Percentiles rank a stretch among this genome's conserved stretches.
Conservation (phyloP, 1,284 basidiomycete species). For the Vanrija sp. region DNA sequence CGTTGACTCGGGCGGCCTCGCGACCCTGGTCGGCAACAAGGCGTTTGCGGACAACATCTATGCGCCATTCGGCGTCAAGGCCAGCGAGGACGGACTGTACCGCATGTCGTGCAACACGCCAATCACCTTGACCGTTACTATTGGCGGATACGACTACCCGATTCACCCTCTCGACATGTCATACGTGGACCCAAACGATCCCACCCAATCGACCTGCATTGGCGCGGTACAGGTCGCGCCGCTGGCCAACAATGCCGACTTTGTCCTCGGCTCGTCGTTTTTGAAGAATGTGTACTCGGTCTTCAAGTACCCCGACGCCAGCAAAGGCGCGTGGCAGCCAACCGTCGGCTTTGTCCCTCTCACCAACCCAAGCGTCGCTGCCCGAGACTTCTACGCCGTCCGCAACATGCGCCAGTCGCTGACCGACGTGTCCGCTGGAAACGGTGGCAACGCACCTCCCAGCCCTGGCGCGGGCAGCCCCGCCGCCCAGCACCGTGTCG, state of each 20-base stretch:
- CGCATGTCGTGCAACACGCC: constrained; percentile 45
- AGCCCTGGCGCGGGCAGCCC: constrained; percentile 16
- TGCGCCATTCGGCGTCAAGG: constrained; percentile 29
- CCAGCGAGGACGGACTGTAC: constrained; percentile 37
- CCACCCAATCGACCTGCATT: constrained; percentile 35
- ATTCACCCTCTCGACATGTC: constrained; percentile 48
- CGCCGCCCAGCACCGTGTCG: constrained; percentile 14
- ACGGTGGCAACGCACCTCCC: constrained; percentile 7
- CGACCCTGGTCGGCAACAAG: constrained; percentile 36
- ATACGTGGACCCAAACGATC: constrained; percentile 35
- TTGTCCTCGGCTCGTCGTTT: constrained; percentile 46
- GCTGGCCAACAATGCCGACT: constrained; percentile 35
- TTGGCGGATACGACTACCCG: constrained; percentile 33
- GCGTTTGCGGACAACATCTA: constrained; percentile 41
- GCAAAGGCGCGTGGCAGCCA: constrained; percentile 35
- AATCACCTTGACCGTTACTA: constrained; percentile 39
- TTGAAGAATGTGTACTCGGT: constrained; percentile 49
- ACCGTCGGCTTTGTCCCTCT: constrained; percentile 41
- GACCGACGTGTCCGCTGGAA: constrained; percentile 21
- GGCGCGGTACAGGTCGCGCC: constrained; percentile 43
- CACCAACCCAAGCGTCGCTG: constrained; percentile 39
- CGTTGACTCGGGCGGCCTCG: constrained; percentile 46
- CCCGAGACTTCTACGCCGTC: constrained; percentile 47
- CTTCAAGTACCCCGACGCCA: constrained; percentile 44
- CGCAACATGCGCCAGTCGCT: constrained; percentile 36